Evolutionary conservation across 2,329 filamentous ascomycete species (phyloP).

Genomic region (Arthrobotrys entomopaga): DNA sequence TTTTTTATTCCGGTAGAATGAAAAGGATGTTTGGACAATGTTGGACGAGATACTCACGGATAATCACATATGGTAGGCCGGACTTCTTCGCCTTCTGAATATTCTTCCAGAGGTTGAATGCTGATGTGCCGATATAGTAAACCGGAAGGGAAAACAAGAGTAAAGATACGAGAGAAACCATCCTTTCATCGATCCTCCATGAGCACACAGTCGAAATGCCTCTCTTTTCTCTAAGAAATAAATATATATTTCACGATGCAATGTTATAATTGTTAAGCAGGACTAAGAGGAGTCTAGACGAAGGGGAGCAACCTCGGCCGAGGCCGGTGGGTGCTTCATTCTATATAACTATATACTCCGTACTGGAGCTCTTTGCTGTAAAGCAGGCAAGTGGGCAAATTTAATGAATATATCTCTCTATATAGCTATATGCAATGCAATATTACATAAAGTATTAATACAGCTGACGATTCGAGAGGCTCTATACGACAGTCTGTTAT

Average conservation of each 20-base stretch:
- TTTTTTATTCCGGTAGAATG: background rate
- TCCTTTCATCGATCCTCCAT: background rate
- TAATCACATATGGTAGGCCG: conserved; percentile 57
- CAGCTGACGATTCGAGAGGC: conserved; percentile 6
- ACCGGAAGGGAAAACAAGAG: conserved; percentile 33
- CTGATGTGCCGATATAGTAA: conserved; percentile 56
- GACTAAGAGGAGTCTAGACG: too few species aligned
- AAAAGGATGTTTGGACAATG: background rate
- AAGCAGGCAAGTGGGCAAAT: too few species aligned
- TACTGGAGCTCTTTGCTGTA: too few species aligned
- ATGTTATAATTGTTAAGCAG: too few species aligned
- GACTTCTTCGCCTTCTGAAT: conserved; percentile 57
- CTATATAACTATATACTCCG: too few species aligned
- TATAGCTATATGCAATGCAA: background rate
- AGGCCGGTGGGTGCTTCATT: too few species aligned
- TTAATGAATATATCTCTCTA: too few species aligned
- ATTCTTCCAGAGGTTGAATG: conserved; percentile 56
- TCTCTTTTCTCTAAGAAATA: background rate
- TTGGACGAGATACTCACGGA: conserved; percentile 56
- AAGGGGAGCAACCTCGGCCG: too few species aligned
- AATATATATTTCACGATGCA: too few species aligned
- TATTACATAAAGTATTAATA: conserved; percentile 16
- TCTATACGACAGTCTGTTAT: conserved; percentile 1
- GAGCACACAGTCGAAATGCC: background rate
- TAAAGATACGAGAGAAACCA: conserved; percentile 33